Evolutionary conservation across 2,329 filamentous ascomycete genomes (phyloP), one percentile per base, ranked within the genome.

Genomic region (Diaporthe eres): DNA sequence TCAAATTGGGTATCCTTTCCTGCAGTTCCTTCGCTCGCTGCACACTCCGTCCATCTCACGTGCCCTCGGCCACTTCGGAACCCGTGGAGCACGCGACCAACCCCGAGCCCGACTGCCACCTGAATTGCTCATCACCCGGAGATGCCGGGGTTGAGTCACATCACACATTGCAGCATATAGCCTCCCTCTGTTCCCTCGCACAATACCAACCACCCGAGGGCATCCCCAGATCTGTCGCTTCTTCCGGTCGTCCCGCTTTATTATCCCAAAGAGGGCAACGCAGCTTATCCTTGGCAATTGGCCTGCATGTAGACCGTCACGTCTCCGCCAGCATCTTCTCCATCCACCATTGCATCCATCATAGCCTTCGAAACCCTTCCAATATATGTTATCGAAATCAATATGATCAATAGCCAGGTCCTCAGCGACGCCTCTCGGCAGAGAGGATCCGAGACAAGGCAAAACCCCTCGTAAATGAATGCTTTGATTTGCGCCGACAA

Each of bases 1-100:
- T 63, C 47, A 65, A 65, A 65, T 65, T 73, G 71, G 58, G 58
- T 73, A 73, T 73, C 71, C 58, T 65, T 44, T 55, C 34, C 34
- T 57, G 42, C 25, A 22, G 22, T 47, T 34, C 42, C 58, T 55
- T 34, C 47, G n/a, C 25, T 34, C 25, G 19, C 47, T 31, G 37
- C 51, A 55, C 17, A 2, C 57, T 17, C 12, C 31, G 22, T 19
- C 42, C 55, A 39, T 39, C 44, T 63, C 57, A 22, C 71, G 44
- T 47, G 34, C 37, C 25, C 61, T 65, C 58, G 58, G 71, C 25
- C 71, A 47, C 58, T 47, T 73, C 58, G 58, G 71, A 55, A 17
- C 17, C 37, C 49, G 57, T 55, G 37, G 71, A 9, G 71, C 71
- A 65, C 44, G 44, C 37, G 71, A 60, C 53, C 44, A 37, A 49